Evolutionary conservation across 441 rosid genomes (phyloP).

Genomic region (Mallotus japonicus): DNA sequence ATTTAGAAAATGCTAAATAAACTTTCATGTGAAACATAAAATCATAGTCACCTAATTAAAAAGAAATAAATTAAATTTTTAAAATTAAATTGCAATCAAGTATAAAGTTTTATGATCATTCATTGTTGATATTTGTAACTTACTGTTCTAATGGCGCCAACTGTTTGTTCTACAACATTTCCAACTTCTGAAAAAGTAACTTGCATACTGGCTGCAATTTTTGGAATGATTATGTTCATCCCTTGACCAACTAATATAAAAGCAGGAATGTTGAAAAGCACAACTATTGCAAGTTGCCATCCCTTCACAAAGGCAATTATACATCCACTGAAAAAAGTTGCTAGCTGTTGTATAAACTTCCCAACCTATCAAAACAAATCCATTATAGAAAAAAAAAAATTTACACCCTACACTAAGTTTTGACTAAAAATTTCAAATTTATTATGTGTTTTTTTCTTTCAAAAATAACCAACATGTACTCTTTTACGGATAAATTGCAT

Average conservation of each 20-base stretch:
- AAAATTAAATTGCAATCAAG: no score
- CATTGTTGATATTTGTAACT: background rate
- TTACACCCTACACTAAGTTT: no score
- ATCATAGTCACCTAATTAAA: no score
- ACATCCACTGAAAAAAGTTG: conserved; percentile 68
- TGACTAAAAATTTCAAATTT: no score
- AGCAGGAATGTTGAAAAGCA: conserved; percentile 55
- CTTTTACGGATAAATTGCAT: no score
- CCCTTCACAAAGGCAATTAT: conserved; percentile 59
- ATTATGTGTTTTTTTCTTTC: no score
- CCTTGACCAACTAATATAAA: conserved; percentile 50
- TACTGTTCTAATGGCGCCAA: conserved; percentile 75
- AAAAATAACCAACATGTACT: no score
- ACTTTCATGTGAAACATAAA: no score
- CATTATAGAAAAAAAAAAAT: no score
- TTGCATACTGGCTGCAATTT: conserved; percentile 57
- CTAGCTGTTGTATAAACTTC: conserved; percentile 53
- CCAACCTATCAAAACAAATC: conserved; percentile 46
- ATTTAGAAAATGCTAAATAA: no score
- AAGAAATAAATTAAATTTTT: no score
- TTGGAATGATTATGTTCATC: conserved; percentile 41
- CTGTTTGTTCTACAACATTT: conserved; percentile 70
- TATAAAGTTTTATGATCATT: no score
- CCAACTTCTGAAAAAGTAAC: conserved; percentile 61
- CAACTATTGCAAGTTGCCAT: conserved; percentile 52